Evolutionary conservation across 371 early-diverging fungal species (phyloP).

Genomic region (Syncephalis fuscata): DNA sequence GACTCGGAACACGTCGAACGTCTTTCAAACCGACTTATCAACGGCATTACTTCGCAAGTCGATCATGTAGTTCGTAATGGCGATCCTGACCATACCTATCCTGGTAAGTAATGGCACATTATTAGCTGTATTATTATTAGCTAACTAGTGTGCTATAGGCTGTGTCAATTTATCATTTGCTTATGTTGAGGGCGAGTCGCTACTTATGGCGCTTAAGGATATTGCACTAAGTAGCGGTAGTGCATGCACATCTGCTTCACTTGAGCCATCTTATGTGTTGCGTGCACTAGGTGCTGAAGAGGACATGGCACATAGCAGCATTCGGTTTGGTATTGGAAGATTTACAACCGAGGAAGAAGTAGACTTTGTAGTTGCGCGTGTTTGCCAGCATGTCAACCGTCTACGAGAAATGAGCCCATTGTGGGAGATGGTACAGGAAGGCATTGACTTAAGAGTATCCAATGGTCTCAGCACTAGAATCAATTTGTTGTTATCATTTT

Average conservation of each 20-base stretch:
- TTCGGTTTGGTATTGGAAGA: constrained; percentile 97
- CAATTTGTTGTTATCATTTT: too few species aligned
- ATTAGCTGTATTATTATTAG: too few species aligned
- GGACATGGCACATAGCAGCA: constrained; percentile 96
- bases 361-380: constrained; percentile 76
- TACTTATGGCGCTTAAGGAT: constrained; percentile 97
- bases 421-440: constrained; percentile 98
- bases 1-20: constrained; percentile 56
- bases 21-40: constrained; percentile 65
- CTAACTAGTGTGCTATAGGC: constrained; percentile 12
- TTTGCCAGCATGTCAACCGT: constrained; percentile 78
- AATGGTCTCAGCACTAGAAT: constrained; percentile 80
- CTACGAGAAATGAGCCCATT: constrained; percentile 97
- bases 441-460: constrained; percentile 84
- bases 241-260: constrained; percentile 97
- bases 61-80: constrained; percentile 82
- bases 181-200: constrained; percentile 98
- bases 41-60: constrained; percentile 60
- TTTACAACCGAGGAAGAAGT: constrained; percentile 97
- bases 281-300: constrained; percentile 97
- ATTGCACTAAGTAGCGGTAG: constrained; percentile 96
- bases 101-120: constrained; percentile 24
- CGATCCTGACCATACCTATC: constrained; percentile 61
- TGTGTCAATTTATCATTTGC: constrained; percentile 99
- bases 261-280: constrained; percentile 98